Percentiles rank a stretch among this genome's conserved stretches.
Conservation (phyloP, 2,329 filamentous ascomycete genomes). For the Fusarium brachygibbosum region DNA sequence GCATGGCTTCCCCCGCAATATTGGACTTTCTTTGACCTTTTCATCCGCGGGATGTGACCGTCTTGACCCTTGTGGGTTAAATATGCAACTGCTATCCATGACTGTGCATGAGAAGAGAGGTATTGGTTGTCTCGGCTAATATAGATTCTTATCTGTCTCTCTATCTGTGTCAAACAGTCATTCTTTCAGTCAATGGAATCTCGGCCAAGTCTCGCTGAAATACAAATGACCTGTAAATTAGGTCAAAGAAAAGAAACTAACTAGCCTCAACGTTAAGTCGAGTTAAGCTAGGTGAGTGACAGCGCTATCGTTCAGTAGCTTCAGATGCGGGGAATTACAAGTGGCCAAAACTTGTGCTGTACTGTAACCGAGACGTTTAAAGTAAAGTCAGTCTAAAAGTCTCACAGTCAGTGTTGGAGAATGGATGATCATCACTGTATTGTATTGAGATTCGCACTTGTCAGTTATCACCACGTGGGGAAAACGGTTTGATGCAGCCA, state of each 20-base stretch:
- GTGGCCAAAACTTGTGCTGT: background rate
- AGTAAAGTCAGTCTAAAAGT: background rate
- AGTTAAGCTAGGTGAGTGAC: background rate
- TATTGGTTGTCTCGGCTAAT: slow-evolving; percentile 27
- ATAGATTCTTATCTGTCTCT: background rate
- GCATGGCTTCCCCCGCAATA: slow-evolving; percentile 35
- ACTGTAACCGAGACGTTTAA: background rate
- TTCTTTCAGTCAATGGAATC: background rate
- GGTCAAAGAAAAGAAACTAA: background rate
- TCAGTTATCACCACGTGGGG: background rate
- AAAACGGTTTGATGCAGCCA: background rate
- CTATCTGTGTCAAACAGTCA: background rate
- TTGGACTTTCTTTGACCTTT: slow-evolving; percentile 29
- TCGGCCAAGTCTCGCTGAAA: background rate
- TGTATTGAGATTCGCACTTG: background rate
- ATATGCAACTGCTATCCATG: slow-evolving; percentile 17
- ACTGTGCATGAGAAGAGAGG: background rate
- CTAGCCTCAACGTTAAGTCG: background rate
- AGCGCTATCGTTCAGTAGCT: background rate
- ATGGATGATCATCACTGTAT: background rate
- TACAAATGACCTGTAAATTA: background rate
- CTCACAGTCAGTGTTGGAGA: background rate
- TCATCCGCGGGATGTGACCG: slow-evolving; percentile 19
- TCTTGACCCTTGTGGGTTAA: slow-evolving; percentile 10
- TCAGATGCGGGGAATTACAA: background rate